Conservation (phyloP, 306 rosid genomes). For the Senna siamea region DNA sequence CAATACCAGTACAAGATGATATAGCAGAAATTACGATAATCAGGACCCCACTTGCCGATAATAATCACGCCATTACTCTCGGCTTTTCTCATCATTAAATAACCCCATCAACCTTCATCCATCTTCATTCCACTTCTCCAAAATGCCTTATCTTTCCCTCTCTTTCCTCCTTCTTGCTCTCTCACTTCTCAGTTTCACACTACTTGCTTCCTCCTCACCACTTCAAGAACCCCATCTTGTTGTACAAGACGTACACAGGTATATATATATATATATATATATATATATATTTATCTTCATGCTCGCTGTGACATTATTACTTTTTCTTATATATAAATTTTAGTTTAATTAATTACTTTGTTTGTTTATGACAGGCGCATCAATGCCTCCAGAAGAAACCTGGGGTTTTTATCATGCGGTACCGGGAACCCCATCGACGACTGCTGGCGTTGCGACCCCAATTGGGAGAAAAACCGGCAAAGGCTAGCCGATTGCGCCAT, state of each 20-base stretch:
- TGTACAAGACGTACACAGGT: slow-evolving; percentile 62
- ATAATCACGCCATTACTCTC: slow-evolving; percentile 70
- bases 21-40: slow-evolving; percentile 41
- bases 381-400: slow-evolving; percentile 63
- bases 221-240: slow-evolving; percentile 54
- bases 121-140: no score
- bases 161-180: slow-evolving; percentile 33
- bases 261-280: not conserved
- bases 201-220: slow-evolving; percentile 38
- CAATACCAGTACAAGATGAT: not conserved
- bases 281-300: no score
- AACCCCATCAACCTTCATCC: no score
- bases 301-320: not conserved
- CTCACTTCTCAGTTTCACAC: slow-evolving; percentile 16
- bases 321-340: not conserved
- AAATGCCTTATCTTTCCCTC: slow-evolving; percentile 41
- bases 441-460: slow-evolving; percentile 74
- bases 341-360: no score
- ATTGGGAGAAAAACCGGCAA: slow-evolving; percentile 62
- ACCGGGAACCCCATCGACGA: slow-evolving; percentile 77
- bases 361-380: no score
- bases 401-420: slow-evolving; percentile 58
- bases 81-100: slow-evolving; percentile 50
- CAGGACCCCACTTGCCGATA: slow-evolving; percentile 34
- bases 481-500: slow-evolving; percentile 66